Conservation (phyloP, 768 basidiomycete species). For the Lepiota brunneoincarnata region DNA sequence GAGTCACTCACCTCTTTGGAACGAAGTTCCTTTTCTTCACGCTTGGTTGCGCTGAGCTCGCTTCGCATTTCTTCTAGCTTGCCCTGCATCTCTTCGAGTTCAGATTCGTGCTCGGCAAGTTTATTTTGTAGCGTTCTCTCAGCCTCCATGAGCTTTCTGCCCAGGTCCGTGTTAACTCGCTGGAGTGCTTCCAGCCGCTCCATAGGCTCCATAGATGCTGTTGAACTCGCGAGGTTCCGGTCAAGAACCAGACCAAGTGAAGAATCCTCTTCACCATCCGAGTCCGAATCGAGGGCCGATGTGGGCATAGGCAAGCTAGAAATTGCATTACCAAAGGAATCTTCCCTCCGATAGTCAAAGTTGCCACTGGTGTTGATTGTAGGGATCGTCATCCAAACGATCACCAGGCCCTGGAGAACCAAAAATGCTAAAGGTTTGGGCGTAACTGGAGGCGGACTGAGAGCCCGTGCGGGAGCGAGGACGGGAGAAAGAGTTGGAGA, state of each 20-base stretch:
- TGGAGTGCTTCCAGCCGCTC: slow-evolving; percentile 74
- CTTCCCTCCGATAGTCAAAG: slow-evolving; percentile 23
- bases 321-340: slow-evolving; percentile 42
- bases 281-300: slow-evolving; percentile 44
- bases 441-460: slow-evolving; percentile 19
- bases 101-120: slow-evolving; percentile 75
- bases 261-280: slow-evolving; percentile 53
- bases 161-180: slow-evolving; percentile 72
- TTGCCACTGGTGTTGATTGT: slow-evolving; percentile 16
- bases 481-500: slow-evolving; percentile 41
- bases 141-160: slow-evolving; percentile 69
- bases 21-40: slow-evolving; percentile 91
- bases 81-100: slow-evolving; percentile 76
- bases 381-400: slow-evolving; percentile 30
- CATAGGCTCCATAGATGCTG: slow-evolving; percentile 66
- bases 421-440: slow-evolving; percentile 17
- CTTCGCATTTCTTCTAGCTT: slow-evolving; percentile 73
- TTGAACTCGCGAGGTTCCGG: slow-evolving; percentile 56
- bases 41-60: slow-evolving; percentile 77
- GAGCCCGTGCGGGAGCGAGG: slow-evolving; percentile 66
- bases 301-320: slow-evolving; percentile 61
- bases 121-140: slow-evolving; percentile 66
- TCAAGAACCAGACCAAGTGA: slow-evolving; percentile 60
- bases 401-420: slow-evolving; percentile 25
- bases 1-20: slow-evolving; percentile 67